phyloP scores from a whole-genome alignment of 495 filamentous ascomycete species.

The Hyaloscypha finlandica region DNA sequence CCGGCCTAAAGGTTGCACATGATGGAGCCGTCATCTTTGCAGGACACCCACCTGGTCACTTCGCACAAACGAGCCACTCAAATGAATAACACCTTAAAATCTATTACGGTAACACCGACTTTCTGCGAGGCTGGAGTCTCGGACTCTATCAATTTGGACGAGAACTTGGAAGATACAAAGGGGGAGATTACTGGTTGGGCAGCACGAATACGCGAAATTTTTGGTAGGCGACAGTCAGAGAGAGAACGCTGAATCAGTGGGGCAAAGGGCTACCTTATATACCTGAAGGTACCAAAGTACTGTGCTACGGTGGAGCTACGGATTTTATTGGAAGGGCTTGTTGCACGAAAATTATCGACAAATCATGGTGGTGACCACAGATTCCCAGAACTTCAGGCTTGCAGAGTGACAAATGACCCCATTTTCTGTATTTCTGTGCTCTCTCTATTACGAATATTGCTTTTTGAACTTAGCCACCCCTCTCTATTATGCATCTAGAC shows the following conservation, averaged over 20 bases:
- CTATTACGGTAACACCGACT: constrained; percentile 8
- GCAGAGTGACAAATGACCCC: not conserved
- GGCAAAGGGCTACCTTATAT: not conserved
- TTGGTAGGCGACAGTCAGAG: not conserved
- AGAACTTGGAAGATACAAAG: not conserved
- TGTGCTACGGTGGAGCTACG: not conserved
- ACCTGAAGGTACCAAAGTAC: not conserved
- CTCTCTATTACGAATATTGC: not conserved
- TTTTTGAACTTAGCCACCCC: not conserved
- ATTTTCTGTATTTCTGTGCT: not conserved
- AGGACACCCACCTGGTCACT: not conserved
- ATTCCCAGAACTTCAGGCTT: not conserved
- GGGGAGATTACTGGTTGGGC: not conserved
- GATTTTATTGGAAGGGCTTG: not conserved
- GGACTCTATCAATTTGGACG: not conserved
- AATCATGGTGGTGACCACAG: constrained; percentile 1
- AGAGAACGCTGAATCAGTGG: not conserved
- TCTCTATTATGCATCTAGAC: not conserved
- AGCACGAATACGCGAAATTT: not conserved
- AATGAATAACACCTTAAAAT: not conserved
- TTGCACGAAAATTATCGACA: constrained; percentile 1
- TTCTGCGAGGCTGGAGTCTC: constrained; percentile 8
- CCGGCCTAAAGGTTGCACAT: constrained; percentile 1
- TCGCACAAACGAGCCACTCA: constrained; percentile 7
- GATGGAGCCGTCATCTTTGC: not conserved